These are phyloP conservation scores for Pythium pyrilobum DNA, from an alignment of 352 stramenopile genomes.

Conservation along the genomic window DNA sequence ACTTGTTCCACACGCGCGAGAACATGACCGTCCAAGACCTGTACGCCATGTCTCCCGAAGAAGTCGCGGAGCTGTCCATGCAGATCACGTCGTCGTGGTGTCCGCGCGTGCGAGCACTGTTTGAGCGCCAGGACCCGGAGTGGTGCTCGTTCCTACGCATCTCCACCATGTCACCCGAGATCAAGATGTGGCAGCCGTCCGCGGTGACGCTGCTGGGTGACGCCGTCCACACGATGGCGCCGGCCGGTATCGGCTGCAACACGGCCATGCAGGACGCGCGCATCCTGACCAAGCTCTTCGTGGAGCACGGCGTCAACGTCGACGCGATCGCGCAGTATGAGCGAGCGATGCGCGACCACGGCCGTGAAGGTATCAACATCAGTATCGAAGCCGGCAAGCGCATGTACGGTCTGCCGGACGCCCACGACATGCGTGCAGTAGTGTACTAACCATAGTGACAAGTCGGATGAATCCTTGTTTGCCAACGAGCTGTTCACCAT, in stretches of 20 bases:
- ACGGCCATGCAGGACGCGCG: constrained; percentile 47
- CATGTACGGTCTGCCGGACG: not conserved
- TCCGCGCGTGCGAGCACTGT: constrained; percentile 33
- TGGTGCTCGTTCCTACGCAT: constrained; percentile 58
- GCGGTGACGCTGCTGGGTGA: constrained; percentile 54
- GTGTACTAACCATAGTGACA: not conserved
- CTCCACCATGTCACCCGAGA: constrained; percentile 49
- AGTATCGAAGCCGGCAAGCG: constrained; percentile 2
- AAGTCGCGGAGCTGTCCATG: constrained; percentile 43
- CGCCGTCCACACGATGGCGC: constrained; percentile 58
- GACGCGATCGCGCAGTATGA: constrained; percentile 52
- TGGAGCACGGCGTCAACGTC: constrained; percentile 33
- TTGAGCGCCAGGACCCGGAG: constrained; percentile 37
- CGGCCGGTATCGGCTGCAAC: constrained; percentile 49
- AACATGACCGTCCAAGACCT: constrained; percentile 27
- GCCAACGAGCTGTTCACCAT: too few relatives aligned
- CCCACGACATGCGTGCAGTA: constrained; percentile 1
- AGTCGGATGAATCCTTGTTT: too few relatives aligned
- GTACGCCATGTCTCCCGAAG: constrained; percentile 34
- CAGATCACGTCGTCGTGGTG: constrained; percentile 50
- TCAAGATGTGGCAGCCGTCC: constrained; percentile 37
- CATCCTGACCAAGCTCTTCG: constrained; percentile 40
- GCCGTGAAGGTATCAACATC: constrained; percentile 1
- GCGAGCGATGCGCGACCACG: constrained; percentile 1
- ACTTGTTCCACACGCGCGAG: constrained; percentile 35